Evolutionary conservation across 257 asterid species (phyloP).

Genomic region (Misopates orontium): DNA sequence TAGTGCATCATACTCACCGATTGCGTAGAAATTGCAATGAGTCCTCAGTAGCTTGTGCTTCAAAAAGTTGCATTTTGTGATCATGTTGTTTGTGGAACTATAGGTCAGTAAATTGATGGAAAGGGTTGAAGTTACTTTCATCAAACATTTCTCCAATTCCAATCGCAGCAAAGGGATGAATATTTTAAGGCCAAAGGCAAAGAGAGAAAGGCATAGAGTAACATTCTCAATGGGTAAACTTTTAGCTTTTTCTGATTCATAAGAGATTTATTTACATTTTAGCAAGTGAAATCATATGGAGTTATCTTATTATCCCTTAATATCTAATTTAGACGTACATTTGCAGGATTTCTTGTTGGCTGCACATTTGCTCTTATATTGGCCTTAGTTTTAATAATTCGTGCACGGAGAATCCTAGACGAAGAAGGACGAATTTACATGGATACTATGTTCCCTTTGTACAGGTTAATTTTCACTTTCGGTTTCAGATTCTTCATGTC

Average conservation of each 20-base stretch:
- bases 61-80: constrained; percentile 3
- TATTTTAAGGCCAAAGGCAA: constrained; percentile 46
- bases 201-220: constrained; percentile 42
- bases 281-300: not conserved
- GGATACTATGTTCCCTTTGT: constrained; percentile 67
- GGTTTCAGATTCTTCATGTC: constrained; percentile 13
- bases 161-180: constrained; percentile 53
- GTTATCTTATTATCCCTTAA: not conserved
- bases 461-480: constrained; percentile 36
- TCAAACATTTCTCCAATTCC: constrained; percentile 58
- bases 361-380: constrained; percentile 53
- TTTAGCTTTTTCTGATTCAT: not conserved
- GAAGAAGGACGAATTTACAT: constrained; percentile 45
- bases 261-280: not conserved
- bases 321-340: constrained; percentile 4
- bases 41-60: not conserved
- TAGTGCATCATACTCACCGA: not conserved
- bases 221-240: constrained; percentile 49
- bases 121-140: constrained; percentile 51
- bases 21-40: not conserved
- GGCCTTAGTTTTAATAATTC: constrained; percentile 41
- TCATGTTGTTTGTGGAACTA: constrained; percentile 7
- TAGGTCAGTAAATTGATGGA: constrained; percentile 53
- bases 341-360: constrained; percentile 56
- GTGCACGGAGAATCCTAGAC: constrained; percentile 42